phyloP scores from a whole-genome alignment of 1,284 basidiomycete genomes.

The Boletus smithii region DNA sequence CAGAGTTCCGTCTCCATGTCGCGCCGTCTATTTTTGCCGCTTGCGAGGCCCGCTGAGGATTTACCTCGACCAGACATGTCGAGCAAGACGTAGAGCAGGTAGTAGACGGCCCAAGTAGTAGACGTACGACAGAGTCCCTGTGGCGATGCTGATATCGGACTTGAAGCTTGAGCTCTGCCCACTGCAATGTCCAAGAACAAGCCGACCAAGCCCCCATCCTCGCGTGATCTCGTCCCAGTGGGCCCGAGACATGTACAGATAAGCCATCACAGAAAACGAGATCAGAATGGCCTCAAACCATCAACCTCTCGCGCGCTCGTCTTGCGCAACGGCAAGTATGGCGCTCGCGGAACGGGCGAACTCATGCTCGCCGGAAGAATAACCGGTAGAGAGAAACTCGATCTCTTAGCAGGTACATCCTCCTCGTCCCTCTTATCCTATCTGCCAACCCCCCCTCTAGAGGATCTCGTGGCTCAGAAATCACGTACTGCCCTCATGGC shows the following conservation, averaged over 20 bases:
- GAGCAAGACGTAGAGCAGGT: no score
- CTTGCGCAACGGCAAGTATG: conserved; percentile 70
- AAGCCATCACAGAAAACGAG: conserved; percentile 39
- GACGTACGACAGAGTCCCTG: no score
- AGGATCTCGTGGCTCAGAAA: conserved; percentile 58
- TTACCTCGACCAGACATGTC: background rate
- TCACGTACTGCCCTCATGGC: conserved; percentile 54
- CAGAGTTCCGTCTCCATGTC: background rate
- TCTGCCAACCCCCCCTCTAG: conserved; percentile 36
- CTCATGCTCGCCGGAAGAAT: conserved; percentile 53
- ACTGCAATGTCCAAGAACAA: conserved; percentile 34
- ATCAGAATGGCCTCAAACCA: conserved; percentile 51
- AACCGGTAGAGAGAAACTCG: conserved; percentile 72
- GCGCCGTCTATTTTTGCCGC: background rate
- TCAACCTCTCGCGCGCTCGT: conserved; percentile 68
- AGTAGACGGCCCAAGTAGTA: no score
- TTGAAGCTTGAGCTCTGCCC: background rate
- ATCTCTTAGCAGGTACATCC: conserved; percentile 64
- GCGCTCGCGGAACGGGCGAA: conserved; percentile 66
- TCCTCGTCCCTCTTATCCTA: background rate
- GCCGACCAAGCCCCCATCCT: conserved; percentile 12
- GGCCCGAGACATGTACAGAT: conserved; percentile 52
- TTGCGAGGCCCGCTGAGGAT: background rate
- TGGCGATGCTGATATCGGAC: conserved; percentile 1
- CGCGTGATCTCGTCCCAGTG: conserved; percentile 47